Percentiles rank a stretch among this genome's conserved stretches.
These are phyloP conservation scores for Mycena alexandri DNA, from an alignment of 768 basidiomycete species.

Conservation along the genomic window DNA sequence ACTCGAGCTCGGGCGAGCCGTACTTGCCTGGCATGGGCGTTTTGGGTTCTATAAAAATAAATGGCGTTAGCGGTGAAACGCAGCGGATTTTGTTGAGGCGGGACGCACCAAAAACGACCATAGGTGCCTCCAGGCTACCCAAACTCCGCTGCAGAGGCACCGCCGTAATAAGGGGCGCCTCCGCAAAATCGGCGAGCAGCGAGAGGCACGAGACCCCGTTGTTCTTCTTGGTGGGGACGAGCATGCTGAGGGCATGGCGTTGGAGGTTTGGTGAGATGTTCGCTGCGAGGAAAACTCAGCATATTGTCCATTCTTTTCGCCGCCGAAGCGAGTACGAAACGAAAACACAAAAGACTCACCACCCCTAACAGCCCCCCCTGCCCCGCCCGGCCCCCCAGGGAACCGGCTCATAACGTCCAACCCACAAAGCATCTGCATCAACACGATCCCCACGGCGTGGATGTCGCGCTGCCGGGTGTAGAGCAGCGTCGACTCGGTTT, in stretches of 20 bases:
- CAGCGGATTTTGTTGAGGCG: too few relatives aligned
- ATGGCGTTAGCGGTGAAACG: too few relatives aligned
- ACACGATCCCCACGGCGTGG: conserved; percentile 82
- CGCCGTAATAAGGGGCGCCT: conserved; percentile 48
- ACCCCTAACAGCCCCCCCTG: conserved; percentile 59
- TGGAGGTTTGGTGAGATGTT: conserved; percentile 65
- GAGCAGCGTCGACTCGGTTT: conserved; percentile 78
- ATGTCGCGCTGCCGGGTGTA: conserved; percentile 88
- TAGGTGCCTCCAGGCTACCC: conserved; percentile 1
- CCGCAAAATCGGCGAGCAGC: conserved; percentile 70
- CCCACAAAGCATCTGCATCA: conserved; percentile 91
- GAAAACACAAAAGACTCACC: conserved; percentile 53
- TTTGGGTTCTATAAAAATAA: conserved; percentile 51
- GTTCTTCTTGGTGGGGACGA: conserved; percentile 68
- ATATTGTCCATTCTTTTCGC: too few relatives aligned
- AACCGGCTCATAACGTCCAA: conserved; percentile 71
- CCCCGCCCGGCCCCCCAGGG: conserved; percentile 59
- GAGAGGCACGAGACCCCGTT: conserved; percentile 64
- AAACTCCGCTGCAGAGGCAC: conserved; percentile 14
- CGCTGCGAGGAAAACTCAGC: too few relatives aligned
- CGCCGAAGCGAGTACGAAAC: not conserved
- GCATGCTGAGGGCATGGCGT: conserved; percentile 69
- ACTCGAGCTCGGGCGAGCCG: conserved; percentile 77
- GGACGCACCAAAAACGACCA: conserved; percentile 42
- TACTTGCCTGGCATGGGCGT: conserved; percentile 63